Evolutionary conservation across 1,284 basidiomycete species (phyloP).

Genomic region (Ganoderma multipileum): DNA sequence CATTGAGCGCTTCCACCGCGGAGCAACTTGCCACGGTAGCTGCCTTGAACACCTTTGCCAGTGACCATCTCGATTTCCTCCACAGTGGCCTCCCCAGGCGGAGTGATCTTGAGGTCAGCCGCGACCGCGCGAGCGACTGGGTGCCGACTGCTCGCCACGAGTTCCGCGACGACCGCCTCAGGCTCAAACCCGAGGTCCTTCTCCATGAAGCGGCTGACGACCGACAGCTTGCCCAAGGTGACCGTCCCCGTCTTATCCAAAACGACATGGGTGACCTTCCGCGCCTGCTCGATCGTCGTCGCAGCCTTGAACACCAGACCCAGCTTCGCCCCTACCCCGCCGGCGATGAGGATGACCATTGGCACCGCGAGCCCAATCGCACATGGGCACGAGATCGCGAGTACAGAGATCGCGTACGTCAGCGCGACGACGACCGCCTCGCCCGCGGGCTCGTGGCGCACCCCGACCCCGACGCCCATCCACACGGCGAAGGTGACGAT

Average conservation of each 20-base stretch:
- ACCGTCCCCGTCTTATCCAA: slow-evolving; percentile 59
- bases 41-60: slow-evolving; percentile 47
- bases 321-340: slow-evolving; percentile 42
- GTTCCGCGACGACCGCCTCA: slow-evolving; percentile 29
- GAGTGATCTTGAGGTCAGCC: slow-evolving; percentile 26
- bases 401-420: slow-evolving; percentile 49
- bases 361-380: slow-evolving; percentile 48
- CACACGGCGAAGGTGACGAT: slow-evolving; percentile 46
- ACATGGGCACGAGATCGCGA: slow-evolving; percentile 53
- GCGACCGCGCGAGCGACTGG: slow-evolving; percentile 44
- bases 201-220: slow-evolving; percentile 36
- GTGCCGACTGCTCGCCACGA: slow-evolving; percentile 41
- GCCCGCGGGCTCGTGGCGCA: slow-evolving; percentile 37
- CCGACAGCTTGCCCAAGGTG: slow-evolving; percentile 44
- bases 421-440: slow-evolving; percentile 43
- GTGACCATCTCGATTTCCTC: slow-evolving; percentile 40
- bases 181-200: slow-evolving; percentile 31
- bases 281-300: slow-evolving; percentile 41
- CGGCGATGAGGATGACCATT: slow-evolving; percentile 46
- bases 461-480: slow-evolving; percentile 44
- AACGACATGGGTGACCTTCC: slow-evolving; percentile 43
- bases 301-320: slow-evolving; percentile 46
- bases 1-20: slow-evolving; percentile 46
- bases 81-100: slow-evolving; percentile 10
- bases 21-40: slow-evolving; percentile 35